Conservation (phyloP, 2,329 filamentous ascomycete genomes). For the Aphanoascus verrucosus region DNA sequence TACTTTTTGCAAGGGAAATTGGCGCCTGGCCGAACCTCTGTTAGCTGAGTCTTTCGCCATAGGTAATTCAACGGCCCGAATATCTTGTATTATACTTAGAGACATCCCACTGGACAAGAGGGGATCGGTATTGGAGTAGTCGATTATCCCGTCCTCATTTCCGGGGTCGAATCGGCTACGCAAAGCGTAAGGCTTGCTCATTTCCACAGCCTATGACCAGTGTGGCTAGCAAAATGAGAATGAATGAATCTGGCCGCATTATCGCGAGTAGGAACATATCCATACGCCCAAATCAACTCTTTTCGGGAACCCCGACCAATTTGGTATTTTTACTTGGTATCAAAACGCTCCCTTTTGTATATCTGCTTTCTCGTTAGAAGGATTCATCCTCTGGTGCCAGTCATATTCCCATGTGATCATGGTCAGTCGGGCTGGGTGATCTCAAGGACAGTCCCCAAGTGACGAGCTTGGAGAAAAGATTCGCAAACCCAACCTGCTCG, state of each 20-base stretch:
- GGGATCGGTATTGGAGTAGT: constrained; percentile 9
- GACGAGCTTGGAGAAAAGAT: too few relatives aligned
- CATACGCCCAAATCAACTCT: too few relatives aligned
- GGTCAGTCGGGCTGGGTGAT: too few relatives aligned
- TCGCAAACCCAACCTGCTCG: too few relatives aligned
- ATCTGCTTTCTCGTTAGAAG: too few relatives aligned
- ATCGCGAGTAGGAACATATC: background rate
- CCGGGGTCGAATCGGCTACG: constrained; percentile 7
- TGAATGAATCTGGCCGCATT: background rate
- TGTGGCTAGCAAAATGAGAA: background rate
- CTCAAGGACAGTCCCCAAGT: too few relatives aligned
- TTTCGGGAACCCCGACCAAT: too few relatives aligned
- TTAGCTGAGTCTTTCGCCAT: background rate
- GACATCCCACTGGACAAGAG: background rate
- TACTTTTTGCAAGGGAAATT: constrained; percentile 72
- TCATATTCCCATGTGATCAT: too few relatives aligned
- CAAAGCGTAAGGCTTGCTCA: constrained; percentile 5
- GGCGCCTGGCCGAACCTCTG: constrained; percentile 32
- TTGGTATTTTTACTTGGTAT: too few relatives aligned
- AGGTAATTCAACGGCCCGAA: background rate
- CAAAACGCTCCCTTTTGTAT: too few relatives aligned
- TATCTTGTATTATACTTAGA: background rate
- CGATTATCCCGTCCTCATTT: background rate
- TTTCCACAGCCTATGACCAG: constrained; percentile 5
- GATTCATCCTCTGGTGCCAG: too few relatives aligned